Evolutionary conservation across 2,329 filamentous ascomycete genomes (phyloP).

Genomic region (Cladophialophora exuberans): DNA sequence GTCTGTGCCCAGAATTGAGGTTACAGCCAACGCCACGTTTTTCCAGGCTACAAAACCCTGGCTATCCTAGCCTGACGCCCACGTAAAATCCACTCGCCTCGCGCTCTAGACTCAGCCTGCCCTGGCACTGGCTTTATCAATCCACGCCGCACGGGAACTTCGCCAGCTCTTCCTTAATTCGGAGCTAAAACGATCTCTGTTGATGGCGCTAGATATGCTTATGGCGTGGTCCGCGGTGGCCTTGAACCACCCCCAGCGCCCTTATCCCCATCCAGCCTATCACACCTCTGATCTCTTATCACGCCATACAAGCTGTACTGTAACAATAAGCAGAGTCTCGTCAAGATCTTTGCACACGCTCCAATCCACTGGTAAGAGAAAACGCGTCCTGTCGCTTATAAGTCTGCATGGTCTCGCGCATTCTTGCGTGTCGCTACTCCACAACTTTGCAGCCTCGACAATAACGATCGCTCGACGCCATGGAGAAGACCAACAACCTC

Average conservation of each 20-base stretch:
- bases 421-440: not conserved
- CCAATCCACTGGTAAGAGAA: no score
- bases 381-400: no score
- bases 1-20: conserved; percentile 2
- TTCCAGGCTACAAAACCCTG: not conserved
- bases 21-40: conserved; percentile 13
- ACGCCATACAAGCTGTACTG: conserved; percentile 14
- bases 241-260: conserved; percentile 3
- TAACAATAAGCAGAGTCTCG: conserved; percentile 11
- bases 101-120: not conserved
- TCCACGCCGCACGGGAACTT: conserved; percentile 2
- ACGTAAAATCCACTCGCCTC: not conserved
- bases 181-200: not conserved
- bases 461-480: not conserved
- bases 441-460: not conserved
- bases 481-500: not conserved
- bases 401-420: conserved; percentile 1
- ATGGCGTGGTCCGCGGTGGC: not conserved
- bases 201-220: conserved; percentile 13
- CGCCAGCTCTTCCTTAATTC: conserved; percentile 4
- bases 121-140: not conserved
- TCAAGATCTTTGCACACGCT: not conserved
- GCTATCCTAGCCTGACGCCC: no score
- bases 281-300: conserved; percentile 15
- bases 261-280: conserved; percentile 10